Conservation (phyloP, 257 asterid species). For the Primulina tabacum region DNA sequence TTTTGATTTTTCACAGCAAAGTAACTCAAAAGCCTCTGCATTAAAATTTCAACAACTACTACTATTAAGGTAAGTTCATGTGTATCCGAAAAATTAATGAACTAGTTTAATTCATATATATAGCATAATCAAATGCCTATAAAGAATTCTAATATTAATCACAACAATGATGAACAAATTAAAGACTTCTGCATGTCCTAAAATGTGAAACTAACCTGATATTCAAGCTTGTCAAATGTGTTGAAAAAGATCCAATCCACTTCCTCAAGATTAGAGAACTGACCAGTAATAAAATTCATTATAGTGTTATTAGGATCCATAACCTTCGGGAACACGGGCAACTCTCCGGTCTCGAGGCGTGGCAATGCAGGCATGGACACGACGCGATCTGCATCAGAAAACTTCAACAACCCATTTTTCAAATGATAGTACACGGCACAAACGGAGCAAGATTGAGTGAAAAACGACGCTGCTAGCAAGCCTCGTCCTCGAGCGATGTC, state of each 20-base stretch:
- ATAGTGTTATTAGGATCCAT: not conserved
- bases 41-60: too few species aligned
- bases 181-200: too few species aligned
- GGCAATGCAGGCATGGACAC: slow-evolving; percentile 42
- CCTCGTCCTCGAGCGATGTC: slow-evolving; percentile 35
- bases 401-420: slow-evolving; percentile 22
- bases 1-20: too few species aligned
- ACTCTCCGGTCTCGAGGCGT: slow-evolving; percentile 24
- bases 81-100: too few species aligned
- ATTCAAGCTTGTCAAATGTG: slow-evolving; percentile 37
- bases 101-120: too few species aligned
- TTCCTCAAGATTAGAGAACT: slow-evolving; percentile 32
- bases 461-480: slow-evolving; percentile 32
- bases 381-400: slow-evolving; percentile 26
- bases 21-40: too few species aligned
- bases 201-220: slow-evolving; percentile 16
- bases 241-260: slow-evolving; percentile 50
- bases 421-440: slow-evolving; percentile 36
- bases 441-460: slow-evolving; percentile 45
- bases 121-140: too few species aligned
- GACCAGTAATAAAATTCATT: slow-evolving; percentile 6
- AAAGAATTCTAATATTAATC: too few species aligned
- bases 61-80: too few species aligned
- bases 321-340: slow-evolving; percentile 32
- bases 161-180: too few species aligned